Conservation (phyloP, 2,329 filamentous ascomycete genomes). For the Phialophora macrospora region DNA sequence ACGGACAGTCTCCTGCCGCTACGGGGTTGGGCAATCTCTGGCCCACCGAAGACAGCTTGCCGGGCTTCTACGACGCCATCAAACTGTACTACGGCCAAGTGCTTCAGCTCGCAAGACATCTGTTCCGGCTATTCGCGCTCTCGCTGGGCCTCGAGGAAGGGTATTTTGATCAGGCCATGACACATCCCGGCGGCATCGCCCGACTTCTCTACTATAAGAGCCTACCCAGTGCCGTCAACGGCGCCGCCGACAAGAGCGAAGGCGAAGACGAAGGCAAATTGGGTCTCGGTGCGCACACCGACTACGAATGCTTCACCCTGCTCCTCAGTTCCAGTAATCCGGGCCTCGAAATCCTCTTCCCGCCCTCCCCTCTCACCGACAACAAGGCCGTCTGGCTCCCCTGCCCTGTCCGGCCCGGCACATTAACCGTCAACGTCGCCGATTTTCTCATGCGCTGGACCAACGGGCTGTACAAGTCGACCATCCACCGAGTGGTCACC, state of each 20-base stretch:
- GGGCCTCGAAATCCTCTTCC: slow-evolving; percentile 39
- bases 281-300: slow-evolving; percentile 39
- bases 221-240: slow-evolving; percentile 13
- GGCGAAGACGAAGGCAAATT: slow-evolving; percentile 30
- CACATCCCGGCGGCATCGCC: slow-evolving; percentile 53
- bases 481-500: slow-evolving; percentile 50
- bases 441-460: slow-evolving; percentile 52
- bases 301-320: slow-evolving; percentile 58
- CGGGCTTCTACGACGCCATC: slow-evolving; percentile 54
- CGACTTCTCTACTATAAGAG: slow-evolving; percentile 41
- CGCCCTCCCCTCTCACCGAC: slow-evolving; percentile 32
- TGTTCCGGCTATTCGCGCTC: slow-evolving; percentile 61
- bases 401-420: slow-evolving; percentile 44
- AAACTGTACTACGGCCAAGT: slow-evolving; percentile 56
- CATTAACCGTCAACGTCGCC: slow-evolving; percentile 56
- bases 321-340: slow-evolving; percentile 44
- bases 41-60: slow-evolving; percentile 36
- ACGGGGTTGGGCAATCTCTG: slow-evolving; percentile 35
- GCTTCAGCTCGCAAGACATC: slow-evolving; percentile 56
- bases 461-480: slow-evolving; percentile 52
- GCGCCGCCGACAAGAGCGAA: neutral
- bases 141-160: slow-evolving; percentile 59
- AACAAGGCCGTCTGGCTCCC: slow-evolving; percentile 38
- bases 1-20: slow-evolving; percentile 28
- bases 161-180: slow-evolving; percentile 61